These are phyloP conservation scores for Typha latifolia DNA, from an alignment of 176 grass and related monocot species.

Conservation along the genomic window DNA sequence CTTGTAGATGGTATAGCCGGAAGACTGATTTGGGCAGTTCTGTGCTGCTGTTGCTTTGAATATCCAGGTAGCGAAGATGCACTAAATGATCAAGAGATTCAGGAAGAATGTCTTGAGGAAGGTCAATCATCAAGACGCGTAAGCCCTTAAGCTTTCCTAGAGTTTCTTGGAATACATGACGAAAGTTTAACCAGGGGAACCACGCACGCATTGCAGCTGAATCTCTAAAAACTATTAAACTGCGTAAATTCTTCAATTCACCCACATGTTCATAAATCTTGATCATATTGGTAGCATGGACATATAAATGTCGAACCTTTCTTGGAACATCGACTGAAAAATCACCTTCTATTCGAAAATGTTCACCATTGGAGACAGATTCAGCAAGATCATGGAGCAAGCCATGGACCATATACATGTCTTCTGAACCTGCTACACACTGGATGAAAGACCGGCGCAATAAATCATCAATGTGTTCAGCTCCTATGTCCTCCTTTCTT, in stretches of 20 bases:
- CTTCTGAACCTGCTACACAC: neutral
- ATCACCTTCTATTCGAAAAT: conserved; percentile 33
- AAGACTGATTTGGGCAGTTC: conserved; percentile 22
- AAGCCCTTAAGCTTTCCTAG: conserved; percentile 13
- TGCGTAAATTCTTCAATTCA: conserved; percentile 31
- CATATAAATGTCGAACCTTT: conserved; percentile 34
- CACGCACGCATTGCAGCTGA: neutral
- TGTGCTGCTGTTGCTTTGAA: neutral
- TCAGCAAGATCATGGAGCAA: conserved; percentile 48
- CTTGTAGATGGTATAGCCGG: conserved; percentile 32
- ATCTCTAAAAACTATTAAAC: conserved; percentile 28
- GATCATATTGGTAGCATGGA: conserved; percentile 19
- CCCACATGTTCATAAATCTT: neutral
- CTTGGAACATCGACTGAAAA: conserved; percentile 5
- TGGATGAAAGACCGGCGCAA: conserved; percentile 32
- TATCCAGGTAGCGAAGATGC: conserved; percentile 36
- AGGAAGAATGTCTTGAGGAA: conserved; percentile 19
- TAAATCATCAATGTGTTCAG: conserved; percentile 27
- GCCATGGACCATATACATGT: conserved; percentile 39
- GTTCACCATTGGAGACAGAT: conserved; percentile 26
- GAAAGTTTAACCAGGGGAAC: conserved; percentile 2
- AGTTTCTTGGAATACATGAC: conserved; percentile 8
- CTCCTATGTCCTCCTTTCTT: conserved; percentile 20
- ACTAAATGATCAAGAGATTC: conserved; percentile 17
- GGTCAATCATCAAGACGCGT: conserved; percentile 18